Evolutionary conservation across 2,329 filamentous ascomycete genomes (phyloP).

Genomic region (Diaporthe sp.): DNA sequence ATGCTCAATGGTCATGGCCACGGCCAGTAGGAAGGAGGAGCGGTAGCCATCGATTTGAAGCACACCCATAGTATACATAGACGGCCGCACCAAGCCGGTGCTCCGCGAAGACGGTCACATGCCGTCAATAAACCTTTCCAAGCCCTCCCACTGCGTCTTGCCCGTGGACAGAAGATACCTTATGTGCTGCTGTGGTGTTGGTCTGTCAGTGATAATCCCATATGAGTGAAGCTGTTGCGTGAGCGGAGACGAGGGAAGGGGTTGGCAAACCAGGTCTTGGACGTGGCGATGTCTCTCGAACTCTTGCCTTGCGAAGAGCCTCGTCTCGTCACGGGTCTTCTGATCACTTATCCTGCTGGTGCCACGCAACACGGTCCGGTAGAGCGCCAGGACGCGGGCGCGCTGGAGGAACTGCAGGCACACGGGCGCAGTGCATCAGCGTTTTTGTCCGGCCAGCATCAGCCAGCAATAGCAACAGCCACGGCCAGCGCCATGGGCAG

Average conservation of each 20-base stretch:
- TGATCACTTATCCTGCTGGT: conserved; percentile 66
- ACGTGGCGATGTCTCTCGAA: conserved; percentile 72
- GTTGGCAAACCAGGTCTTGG: conserved; percentile 65
- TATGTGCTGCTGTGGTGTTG: conserved; percentile 59
- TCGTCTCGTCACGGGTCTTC: conserved; percentile 67
- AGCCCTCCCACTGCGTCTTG: conserved; percentile 75
- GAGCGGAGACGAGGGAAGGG: conserved; percentile 35
- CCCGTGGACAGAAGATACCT: conserved; percentile 75
- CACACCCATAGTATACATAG: conserved; percentile 12
- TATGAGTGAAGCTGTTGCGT: not conserved
- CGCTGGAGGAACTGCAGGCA: conserved; percentile 70
- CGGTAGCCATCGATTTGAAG: not conserved
- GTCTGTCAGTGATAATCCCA: conserved; percentile 1
- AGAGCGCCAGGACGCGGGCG: conserved; percentile 67
- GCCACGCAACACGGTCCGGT: conserved; percentile 70
- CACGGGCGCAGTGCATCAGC: not conserved
- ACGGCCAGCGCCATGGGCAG: not conserved
- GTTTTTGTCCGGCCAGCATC: not conserved
- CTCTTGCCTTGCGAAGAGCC: conserved; percentile 70
- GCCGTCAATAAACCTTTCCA: conserved; percentile 70
- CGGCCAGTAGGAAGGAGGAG: not conserved
- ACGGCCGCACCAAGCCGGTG: not conserved
- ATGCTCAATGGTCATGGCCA: not conserved
- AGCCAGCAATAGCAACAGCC: no score
- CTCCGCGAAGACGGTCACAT: conserved; percentile 50